Evolutionary conservation across 2,329 filamentous ascomycete species (phyloP), one percentile per base, ranked within the genome.

Genomic region (Fusarium sp.): DNA sequence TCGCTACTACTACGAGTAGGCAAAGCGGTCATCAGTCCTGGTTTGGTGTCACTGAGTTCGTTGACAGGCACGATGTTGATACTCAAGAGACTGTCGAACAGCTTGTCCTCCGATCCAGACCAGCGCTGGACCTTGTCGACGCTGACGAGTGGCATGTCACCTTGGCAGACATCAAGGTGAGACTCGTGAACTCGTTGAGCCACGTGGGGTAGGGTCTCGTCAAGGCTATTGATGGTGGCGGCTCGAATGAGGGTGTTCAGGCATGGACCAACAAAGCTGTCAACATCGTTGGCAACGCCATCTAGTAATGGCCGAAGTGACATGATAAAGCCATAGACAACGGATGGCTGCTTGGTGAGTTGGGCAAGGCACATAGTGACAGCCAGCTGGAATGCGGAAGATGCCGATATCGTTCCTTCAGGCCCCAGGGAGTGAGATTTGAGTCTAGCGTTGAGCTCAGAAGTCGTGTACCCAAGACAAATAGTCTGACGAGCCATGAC

Each of bases 311-410:
- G 69, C 1, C 69, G 54, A 12, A 72, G 64, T 1, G 70, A 72
- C 55, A 73, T 66, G 15, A 70, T 49, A 9, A 72, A 72, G 2
- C 70, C 70, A 31, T 73, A 70, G 5, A 41, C 31, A 15, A 73
- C 7, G 1, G 52, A 59, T 9, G n/a, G 7, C 15, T 47, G 20
- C 28, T 45, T n/a, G 11, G 69, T 70, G 5, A 73, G 28, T 1
- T 70, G 49, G 4, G 49, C 58, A 5, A 72, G 26, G n/a, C 69
- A 72, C 3, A 72, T 24, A 4, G 48, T 24, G 3, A 61, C 56
- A 4, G 70, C 69, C 5, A 73, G 11, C 10, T 72, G 70, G 44
- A 72, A 73, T 2, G 66, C 70, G 0, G 36, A 60, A 1, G 65
- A 67, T 2, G 45, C 5, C 4, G 65, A 52, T 39, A 67, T 26